phyloP scores from a whole-genome alignment of 805 yeast species.

The Yarrowia osloensis region DNA sequence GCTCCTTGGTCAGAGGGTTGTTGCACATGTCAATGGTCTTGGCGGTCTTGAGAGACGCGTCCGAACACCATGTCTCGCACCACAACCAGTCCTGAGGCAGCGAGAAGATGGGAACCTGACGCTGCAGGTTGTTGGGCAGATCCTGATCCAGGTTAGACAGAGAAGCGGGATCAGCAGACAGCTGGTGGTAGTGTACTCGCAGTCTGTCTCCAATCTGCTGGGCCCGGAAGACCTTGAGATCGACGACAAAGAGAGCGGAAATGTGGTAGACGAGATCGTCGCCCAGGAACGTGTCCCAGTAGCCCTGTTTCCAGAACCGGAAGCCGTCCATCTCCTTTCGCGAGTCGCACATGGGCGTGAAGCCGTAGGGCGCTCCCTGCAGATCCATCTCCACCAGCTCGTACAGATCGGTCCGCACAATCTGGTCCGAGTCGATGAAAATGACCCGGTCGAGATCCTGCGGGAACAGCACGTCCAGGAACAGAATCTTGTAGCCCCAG shows the following conservation, averaged over 20 bases:
- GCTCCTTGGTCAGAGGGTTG: conserved; percentile 79
- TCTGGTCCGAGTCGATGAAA: conserved; percentile 85
- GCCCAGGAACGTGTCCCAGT: conserved; percentile 70
- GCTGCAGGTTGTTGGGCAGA: conserved; percentile 84
- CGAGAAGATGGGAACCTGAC: conserved; percentile 63
- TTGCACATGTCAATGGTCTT: conserved; percentile 82
- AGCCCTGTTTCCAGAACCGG: conserved; percentile 91
- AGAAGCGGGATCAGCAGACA: conserved; percentile 78
- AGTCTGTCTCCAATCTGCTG: conserved; percentile 75
- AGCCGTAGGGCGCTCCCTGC: conserved; percentile 83
- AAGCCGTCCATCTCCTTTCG: conserved; percentile 78
- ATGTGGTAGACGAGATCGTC: conserved; percentile 69
- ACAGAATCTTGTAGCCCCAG: conserved; percentile 87
- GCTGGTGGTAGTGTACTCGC: conserved; percentile 79
- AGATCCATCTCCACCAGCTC: conserved; percentile 70
- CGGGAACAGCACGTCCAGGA: conserved; percentile 86
- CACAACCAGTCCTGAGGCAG: conserved; percentile 84
- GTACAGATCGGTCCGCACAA: conserved; percentile 71
- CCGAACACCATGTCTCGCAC: conserved; percentile 93
- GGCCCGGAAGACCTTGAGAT: conserved; percentile 64
- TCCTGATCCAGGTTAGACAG: conserved; percentile 88
- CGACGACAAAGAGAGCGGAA: conserved; percentile 82
- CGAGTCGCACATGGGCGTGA: conserved; percentile 83
- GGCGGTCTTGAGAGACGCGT: conserved; percentile 59
- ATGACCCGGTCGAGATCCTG: conserved; percentile 70